These are phyloP conservation scores for Trichoderma koningii DNA, from an alignment of 2,329 filamentous ascomycete genomes.

Conservation along the genomic window DNA sequence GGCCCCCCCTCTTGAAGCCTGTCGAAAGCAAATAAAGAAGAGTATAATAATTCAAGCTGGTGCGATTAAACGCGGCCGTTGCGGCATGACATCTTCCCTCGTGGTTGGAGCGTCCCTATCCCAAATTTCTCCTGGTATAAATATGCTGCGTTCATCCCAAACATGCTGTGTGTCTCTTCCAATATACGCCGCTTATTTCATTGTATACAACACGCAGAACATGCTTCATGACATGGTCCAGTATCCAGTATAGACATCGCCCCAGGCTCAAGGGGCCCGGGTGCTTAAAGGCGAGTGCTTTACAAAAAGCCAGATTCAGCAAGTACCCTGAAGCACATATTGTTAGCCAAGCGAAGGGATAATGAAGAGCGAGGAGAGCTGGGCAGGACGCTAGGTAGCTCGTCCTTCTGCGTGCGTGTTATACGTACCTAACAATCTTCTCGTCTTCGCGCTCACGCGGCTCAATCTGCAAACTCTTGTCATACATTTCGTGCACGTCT, in stretches of 20 bases:
- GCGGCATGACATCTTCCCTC: not conserved
- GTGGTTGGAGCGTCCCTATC: not conserved
- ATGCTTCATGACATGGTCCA: not conserved
- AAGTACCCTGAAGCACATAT: conserved; percentile 50
- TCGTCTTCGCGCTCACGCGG: conserved; percentile 96
- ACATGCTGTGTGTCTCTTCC: not conserved
- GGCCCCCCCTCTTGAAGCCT: not conserved
- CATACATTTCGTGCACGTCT: conserved; percentile 99
- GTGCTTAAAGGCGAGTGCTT: conserved; percentile 30
- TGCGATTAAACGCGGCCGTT: not conserved
- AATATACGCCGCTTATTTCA: conserved; percentile 8
- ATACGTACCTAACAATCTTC: conserved; percentile 91
- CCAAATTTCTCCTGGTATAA: conserved; percentile 17
- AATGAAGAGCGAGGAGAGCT: not conserved
- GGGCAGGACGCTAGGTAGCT: too few species aligned
- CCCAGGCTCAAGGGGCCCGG: not conserved
- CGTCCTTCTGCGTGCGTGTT: not conserved
- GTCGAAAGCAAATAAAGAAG: not conserved
- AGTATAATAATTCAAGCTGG: conserved; percentile 2
- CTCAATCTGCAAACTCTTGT: conserved; percentile 90
- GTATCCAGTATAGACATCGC: not conserved
- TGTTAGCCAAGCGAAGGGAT: not conserved
- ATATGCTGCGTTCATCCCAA: not conserved
- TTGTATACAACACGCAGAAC: conserved; percentile 12
- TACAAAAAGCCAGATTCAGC: conserved; percentile 64